These are phyloP conservation scores for Galerina sulciceps DNA, from an alignment of 768 basidiomycete genomes.

Conservation along the genomic window DNA sequence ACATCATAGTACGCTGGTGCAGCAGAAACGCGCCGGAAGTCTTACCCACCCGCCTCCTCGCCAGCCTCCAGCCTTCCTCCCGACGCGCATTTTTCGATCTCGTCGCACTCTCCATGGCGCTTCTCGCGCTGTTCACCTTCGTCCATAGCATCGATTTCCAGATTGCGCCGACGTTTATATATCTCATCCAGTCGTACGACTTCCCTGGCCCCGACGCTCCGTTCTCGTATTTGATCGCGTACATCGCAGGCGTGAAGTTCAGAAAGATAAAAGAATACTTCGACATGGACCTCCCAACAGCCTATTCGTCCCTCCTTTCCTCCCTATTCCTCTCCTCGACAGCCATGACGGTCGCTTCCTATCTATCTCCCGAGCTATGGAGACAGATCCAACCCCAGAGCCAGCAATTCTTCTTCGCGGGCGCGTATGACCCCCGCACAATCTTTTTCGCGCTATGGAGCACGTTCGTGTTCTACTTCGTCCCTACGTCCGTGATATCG, in stretches of 20 bases:
- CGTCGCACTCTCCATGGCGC: conserved; percentile 1
- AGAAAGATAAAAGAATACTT: conserved; percentile 14
- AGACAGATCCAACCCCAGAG: not conserved
- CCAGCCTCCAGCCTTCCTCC: not conserved
- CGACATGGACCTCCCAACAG: not conserved
- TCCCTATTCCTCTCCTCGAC: not conserved
- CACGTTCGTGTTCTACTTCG: conserved; percentile 17
- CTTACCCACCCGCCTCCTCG: not conserved
- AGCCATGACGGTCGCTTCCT: not conserved
- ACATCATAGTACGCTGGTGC: conserved; percentile 14
- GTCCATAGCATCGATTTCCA: conserved; percentile 9
- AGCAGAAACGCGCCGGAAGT: not conserved
- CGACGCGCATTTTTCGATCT: conserved; percentile 3
- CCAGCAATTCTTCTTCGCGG: conserved; percentile 14
- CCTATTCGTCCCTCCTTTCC: not conserved
- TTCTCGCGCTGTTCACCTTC: conserved; percentile 14
- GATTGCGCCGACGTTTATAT: conserved; percentile 7
- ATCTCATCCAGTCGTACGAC: conserved; percentile 11
- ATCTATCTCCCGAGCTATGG: not conserved
- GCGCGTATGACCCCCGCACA: conserved; percentile 19
- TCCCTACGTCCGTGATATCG: conserved; percentile 18
- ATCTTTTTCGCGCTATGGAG: conserved; percentile 19
- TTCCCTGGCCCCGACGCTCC: conserved; percentile 20
- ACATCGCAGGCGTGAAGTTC: conserved; percentile 17
- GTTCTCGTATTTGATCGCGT: conserved; percentile 21